Evolutionary conservation across 306 rosid species (phyloP), one percentile per base, ranked within the genome.

Genomic region (Amphicarpaea edgeworthii): DNA sequence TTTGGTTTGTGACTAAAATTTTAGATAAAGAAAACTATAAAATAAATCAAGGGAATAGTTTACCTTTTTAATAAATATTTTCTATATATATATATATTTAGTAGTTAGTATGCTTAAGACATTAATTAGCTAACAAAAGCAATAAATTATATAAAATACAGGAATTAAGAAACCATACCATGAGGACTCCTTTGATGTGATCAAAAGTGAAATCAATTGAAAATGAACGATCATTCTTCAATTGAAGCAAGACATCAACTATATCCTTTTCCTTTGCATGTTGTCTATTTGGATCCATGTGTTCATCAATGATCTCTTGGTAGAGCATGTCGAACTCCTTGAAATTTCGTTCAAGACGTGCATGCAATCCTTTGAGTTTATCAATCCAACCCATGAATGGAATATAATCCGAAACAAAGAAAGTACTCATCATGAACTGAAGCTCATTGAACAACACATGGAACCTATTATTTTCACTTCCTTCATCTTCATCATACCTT

Each of bases 401-500:
- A 42, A 73, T 73, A 73, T 16, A 59, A 45, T 73, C 70, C 0
- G 69, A 58, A 1, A 58, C 8, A 60, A 59, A 73, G 23, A 43
- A 73, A 17, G 47, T 17, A 3, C 21, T 12, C 34, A 43, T 0
- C 58, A 73, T 0, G 1, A 23, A 34, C 8, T 73, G 32, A 6
- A 3, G 14, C 54, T 73, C 78, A 45, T 28, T 59, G 7, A 73
- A 32, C 32, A 73, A 10, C 32, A 0, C 34, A 28, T 73, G 78
- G 45, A 73, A 73, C 59, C 15, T 59, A 16, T 60, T 73, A 34
- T 7, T 73, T 45, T 73, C 78, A n/a, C 9, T 21, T 11, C 79
- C 79, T 61, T 61, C 79, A 1, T 74, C 62, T 2, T 74, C 70
- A 8, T 74, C 70, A 8, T 74, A 74, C 32, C 61, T 59, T 55